Evolutionary conservation across 495 filamentous ascomycete species (phyloP).

Genomic region (Trichoderma gamsii): DNA sequence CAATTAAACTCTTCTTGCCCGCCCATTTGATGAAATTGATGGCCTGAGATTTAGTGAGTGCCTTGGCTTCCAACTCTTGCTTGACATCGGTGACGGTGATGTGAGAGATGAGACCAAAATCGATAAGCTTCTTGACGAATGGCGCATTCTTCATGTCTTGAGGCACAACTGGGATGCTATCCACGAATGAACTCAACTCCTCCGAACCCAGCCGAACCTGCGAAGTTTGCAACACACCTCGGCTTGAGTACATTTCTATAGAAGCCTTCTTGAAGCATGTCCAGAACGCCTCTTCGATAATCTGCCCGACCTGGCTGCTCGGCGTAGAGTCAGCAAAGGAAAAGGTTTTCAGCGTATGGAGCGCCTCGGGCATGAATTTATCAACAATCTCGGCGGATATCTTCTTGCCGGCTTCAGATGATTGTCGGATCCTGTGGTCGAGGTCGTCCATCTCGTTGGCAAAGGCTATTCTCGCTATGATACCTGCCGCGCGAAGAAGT

Average conservation of each 20-base stretch:
- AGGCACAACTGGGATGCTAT: constrained; percentile 82
- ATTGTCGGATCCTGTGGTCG: constrained; percentile 47
- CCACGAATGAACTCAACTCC: constrained; percentile 76
- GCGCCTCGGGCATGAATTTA: constrained; percentile 66
- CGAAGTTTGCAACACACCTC: constrained; percentile 71
- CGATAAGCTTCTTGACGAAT: constrained; percentile 71
- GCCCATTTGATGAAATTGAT: constrained; percentile 79
- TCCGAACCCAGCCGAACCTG: constrained; percentile 73
- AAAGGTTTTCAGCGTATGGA: constrained; percentile 75
- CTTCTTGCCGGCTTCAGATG: constrained; percentile 43
- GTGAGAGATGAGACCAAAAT: constrained; percentile 72
- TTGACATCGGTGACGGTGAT: constrained; percentile 83
- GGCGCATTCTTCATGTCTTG: constrained; percentile 59
- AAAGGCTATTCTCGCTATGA: constrained; percentile 84
- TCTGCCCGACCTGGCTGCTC: constrained; percentile 66
- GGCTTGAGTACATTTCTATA: constrained; percentile 82
- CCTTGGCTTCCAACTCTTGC: constrained; percentile 67
- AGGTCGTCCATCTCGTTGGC: constrained; percentile 76
- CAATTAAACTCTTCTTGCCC: constrained; percentile 55
- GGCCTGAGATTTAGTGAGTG: constrained; percentile 68
- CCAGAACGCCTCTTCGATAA: constrained; percentile 94
- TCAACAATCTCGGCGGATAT: constrained; percentile 49
- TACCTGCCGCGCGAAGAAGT: constrained; percentile 84
- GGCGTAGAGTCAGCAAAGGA: constrained; percentile 85
- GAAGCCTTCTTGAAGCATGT: constrained; percentile 70